Conservation (phyloP, 192 early-diverging fungal species). For the Obelidium mucronatum region DNA sequence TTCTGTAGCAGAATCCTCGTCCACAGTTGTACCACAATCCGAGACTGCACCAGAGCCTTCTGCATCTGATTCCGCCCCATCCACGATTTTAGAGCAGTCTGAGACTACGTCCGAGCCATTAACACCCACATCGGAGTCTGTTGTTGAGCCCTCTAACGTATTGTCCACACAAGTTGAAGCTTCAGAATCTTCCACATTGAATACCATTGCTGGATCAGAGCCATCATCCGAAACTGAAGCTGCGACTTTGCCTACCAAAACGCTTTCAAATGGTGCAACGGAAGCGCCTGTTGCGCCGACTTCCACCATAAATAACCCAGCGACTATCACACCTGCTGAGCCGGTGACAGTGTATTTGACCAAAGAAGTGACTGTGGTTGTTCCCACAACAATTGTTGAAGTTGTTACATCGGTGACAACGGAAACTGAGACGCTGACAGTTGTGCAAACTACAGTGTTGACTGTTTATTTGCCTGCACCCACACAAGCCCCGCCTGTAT, state of each 20-base stretch:
- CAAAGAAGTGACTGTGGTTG: background rate
- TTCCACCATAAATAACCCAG: background rate
- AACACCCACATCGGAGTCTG: background rate
- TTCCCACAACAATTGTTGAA: background rate
- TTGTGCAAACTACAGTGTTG: no score
- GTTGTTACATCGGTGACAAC: constrained; percentile 1
- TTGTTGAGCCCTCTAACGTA: background rate
- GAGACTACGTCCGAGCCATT: background rate
- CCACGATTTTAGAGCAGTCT: background rate
- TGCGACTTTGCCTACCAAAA: background rate
- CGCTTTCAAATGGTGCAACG: background rate
- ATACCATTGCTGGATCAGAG: background rate
- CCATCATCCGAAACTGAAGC: background rate
- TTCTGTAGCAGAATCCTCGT: background rate
- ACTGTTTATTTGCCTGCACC: background rate
- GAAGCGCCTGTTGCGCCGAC: background rate
- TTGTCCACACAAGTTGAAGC: background rate
- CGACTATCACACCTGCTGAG: background rate
- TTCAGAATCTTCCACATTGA: background rate
- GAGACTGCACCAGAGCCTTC: background rate
- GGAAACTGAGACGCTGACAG: background rate
- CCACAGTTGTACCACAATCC: background rate
- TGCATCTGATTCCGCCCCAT: background rate
- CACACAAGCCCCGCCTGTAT: no score
- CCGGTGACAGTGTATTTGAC: background rate